phyloP scores from a whole-genome alignment of 2,329 filamentous ascomycete genomes.

The Stylonectria norvegica region DNA sequence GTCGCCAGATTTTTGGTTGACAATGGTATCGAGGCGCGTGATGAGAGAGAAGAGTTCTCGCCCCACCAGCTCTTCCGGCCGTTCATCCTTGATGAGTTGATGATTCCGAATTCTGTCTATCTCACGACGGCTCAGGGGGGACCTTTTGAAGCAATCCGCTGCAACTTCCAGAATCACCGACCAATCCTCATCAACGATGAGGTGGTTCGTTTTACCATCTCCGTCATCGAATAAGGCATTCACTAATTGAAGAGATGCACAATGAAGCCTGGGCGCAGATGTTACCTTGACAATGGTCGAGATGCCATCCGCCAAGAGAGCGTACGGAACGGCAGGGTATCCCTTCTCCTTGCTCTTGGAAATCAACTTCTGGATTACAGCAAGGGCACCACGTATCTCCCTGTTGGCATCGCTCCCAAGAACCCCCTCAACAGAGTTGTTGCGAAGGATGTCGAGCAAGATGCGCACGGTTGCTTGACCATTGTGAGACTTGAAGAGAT shows the following conservation, averaged over 20 bases:
- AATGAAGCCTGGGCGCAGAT: constrained; percentile 43
- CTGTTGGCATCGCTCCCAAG: constrained; percentile 51
- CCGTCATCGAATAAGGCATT: constrained; percentile 54
- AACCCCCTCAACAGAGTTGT: constrained; percentile 42
- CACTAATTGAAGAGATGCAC: constrained; percentile 49
- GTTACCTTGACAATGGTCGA: constrained; percentile 46
- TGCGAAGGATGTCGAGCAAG: constrained; percentile 59
- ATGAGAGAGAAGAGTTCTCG: constrained; percentile 46
- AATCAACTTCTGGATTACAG: constrained; percentile 61
- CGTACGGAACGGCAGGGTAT: constrained; percentile 58
- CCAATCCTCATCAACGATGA: constrained; percentile 66
- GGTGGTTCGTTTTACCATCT: constrained; percentile 49
- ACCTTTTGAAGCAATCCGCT: constrained; percentile 47
- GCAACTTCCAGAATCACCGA: constrained; percentile 57
- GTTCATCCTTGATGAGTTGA: constrained; percentile 25
- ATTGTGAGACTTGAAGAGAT: constrained; percentile 70
- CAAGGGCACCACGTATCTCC: constrained; percentile 60
- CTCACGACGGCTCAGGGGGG: constrained; percentile 24
- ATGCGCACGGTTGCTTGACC: constrained; percentile 66
- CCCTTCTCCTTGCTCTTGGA: constrained; percentile 57
- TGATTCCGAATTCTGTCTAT: constrained; percentile 21
- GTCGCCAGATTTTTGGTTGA: constrained; percentile 44
- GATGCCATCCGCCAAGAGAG: constrained; percentile 56
- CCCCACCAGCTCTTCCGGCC: constrained; percentile 37
- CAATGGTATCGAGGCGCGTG: constrained; percentile 47